Base-by-base conservation (phyloP, 176 grass and related monocot species). In the Secale cereale region DNA sequence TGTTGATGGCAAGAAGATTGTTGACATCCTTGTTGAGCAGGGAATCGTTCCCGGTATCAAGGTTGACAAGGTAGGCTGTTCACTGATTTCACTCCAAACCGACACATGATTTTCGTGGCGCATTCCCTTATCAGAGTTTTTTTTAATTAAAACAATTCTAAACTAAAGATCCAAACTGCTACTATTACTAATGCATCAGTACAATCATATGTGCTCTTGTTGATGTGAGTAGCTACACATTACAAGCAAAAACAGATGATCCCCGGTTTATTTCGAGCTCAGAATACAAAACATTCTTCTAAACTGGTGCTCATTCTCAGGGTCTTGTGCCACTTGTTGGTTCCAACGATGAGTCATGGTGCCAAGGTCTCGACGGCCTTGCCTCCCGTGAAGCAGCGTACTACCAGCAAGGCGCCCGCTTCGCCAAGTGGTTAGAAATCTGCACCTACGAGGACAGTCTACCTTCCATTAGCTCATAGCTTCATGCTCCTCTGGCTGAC, bases 291-390 rank as follows among this genome's bases (percentile, higher is more conserved):
- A 3, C 63, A 78, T 70, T 15, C 4, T 78, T 74, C 74, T 86
- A 41, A 76, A 70, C 7, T 22, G 65, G 19, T 74, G 65, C 30
- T 75, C 28, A 32, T 75, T 91, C 39, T 77, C 85, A 97, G 97
- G 94, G 97, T 92, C 92, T 99, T 71, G 94, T 97, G 66, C 97
- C 97, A 25, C 94, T 99, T 86, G 43, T 52, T 85, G 97, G 97
- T 56, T 99, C 97, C 79, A 97, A 99, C 70, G 75, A 90, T 16
- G 97, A 99, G 85, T 99, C 92, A 68, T 99, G 97, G 97, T 99
- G 97, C 86, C 97, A 97, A 87, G 97, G 97, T 82, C 86, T 99
- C 43, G 97, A 99, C 54, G 97, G 97, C 88, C 94, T 99, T 31
- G 94, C 97, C 74, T 99, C 97, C 5, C 88, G 97, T 19, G 93